These are phyloP conservation scores for Neofusicoccum ribis DNA, from an alignment of 2,329 filamentous ascomycete species.

Conservation along the genomic window DNA sequence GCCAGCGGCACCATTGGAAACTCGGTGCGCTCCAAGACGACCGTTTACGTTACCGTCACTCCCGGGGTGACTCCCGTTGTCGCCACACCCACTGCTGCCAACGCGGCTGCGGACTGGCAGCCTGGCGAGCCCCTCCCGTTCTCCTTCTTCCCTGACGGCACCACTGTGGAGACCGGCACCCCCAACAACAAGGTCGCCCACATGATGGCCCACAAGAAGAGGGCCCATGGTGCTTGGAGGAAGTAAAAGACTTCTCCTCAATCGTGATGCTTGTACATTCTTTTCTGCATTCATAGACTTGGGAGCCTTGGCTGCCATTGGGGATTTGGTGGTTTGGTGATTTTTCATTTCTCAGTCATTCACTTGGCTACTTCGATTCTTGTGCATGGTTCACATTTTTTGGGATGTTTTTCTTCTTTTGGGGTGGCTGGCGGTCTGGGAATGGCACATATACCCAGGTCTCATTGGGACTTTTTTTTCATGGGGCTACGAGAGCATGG, in stretches of 20 bases:
- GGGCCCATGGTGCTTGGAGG: constrained; percentile 6
- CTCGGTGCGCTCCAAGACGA: constrained; percentile 5
- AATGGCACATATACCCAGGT: constrained; percentile 2
- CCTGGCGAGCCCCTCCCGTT: background rate
- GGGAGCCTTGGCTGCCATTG: background rate
- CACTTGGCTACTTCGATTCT: background rate
- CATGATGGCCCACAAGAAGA: constrained; percentile 16
- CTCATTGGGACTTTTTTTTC: background rate
- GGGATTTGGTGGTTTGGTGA: constrained; percentile 1
- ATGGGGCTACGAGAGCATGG: background rate
- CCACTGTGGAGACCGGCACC: background rate
- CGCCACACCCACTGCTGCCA: constrained; percentile 29
- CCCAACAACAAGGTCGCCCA: constrained; percentile 13
- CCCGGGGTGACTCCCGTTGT: background rate
- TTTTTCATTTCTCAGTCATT: background rate
- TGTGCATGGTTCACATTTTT: constrained; percentile 5
- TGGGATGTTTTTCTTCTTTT: background rate
- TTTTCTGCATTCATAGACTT: background rate
- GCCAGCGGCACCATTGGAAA: background rate
- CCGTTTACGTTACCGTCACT: background rate
- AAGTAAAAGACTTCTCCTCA: background rate
- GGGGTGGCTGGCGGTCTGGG: background rate
- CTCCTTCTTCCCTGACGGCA: background rate
- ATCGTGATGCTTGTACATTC: background rate
- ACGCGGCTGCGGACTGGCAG: constrained; percentile 26